Percentiles rank a stretch among this genome's conserved stretches.
Evolutionary conservation across 2,329 filamentous ascomycete genomes (phyloP).

Genomic region (Scedosporium apiospermum): DNA sequence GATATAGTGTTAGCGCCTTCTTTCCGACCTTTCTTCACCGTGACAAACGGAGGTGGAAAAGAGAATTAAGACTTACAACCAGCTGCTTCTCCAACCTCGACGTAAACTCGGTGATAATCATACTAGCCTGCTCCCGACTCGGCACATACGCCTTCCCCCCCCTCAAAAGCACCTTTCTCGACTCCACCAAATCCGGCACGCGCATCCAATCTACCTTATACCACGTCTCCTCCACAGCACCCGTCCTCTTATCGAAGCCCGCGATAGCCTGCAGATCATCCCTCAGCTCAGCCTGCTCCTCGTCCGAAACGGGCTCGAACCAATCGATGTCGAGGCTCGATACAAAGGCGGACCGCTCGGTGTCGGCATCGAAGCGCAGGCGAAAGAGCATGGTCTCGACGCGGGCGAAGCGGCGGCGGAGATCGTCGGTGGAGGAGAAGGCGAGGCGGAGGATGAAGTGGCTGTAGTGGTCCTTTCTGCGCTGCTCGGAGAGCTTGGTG

Average conservation of each 20-base stretch:
- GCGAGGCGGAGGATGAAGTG: slow-evolving; percentile 94
- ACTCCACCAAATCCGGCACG: slow-evolving; percentile 83
- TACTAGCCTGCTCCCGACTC: slow-evolving; percentile 72
- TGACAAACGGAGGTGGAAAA: too few relatives aligned
- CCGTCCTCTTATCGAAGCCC: slow-evolving; percentile 25
- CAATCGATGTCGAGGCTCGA: slow-evolving; percentile 70
- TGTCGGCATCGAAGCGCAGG: slow-evolving; percentile 68
- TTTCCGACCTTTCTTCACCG: neutral
- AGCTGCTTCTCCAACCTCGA: slow-evolving; percentile 69
- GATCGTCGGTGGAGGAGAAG: slow-evolving; percentile 83
- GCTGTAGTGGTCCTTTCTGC: slow-evolving; percentile 93
- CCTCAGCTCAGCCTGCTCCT: slow-evolving; percentile 60
- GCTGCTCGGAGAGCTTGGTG: slow-evolving; percentile 55
- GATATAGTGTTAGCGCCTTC: neutral
- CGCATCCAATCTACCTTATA: slow-evolving; percentile 96
- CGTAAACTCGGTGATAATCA: slow-evolving; percentile 84
- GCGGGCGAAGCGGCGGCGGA: slow-evolving; percentile 75
- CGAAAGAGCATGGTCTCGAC: slow-evolving; percentile 87
- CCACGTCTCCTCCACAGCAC: slow-evolving; percentile 63
- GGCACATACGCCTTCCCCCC: slow-evolving; percentile 88
- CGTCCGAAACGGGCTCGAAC: slow-evolving; percentile 77
- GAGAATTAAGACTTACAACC: slow-evolving; percentile 47
- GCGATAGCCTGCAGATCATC: slow-evolving; percentile 45
- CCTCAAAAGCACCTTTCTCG: slow-evolving; percentile 64
- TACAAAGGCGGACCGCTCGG: slow-evolving; percentile 69